Evolutionary conservation across 768 basidiomycete genomes (phyloP).

Genomic region (Atractiella rhizophila): DNA sequence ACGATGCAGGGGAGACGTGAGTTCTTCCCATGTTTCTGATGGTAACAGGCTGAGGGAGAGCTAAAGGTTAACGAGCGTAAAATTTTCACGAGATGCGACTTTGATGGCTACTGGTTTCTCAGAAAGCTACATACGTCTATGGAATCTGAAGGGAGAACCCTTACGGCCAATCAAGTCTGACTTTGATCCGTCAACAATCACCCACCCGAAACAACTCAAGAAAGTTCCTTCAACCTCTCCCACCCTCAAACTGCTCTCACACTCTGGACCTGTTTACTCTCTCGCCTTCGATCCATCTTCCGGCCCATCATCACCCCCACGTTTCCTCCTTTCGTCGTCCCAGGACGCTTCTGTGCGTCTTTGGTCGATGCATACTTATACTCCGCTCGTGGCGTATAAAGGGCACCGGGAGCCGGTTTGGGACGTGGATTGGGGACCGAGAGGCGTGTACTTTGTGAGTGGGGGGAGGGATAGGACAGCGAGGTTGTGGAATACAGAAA

Average conservation of each 20-base stretch:
- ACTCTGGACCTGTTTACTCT: conserved; percentile 87
- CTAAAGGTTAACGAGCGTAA: conserved; percentile 49
- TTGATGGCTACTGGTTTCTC: conserved; percentile 84
- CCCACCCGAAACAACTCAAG: conserved; percentile 31
- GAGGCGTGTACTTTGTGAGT: conserved; percentile 95
- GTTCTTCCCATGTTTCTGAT: conserved; percentile 16
- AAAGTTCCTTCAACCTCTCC: conserved; percentile 28
- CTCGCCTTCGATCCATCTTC: conserved; percentile 74
- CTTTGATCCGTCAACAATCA: conserved; percentile 36
- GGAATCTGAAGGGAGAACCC: conserved; percentile 82
- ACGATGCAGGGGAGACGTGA: conserved; percentile 85
- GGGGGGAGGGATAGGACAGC: conserved; percentile 84
- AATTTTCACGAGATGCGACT: conserved; percentile 73
- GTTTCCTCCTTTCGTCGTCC: conserved; percentile 68
- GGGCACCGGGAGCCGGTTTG: conserved; percentile 94
- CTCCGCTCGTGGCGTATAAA: conserved; percentile 74
- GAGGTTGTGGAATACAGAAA: conserved; percentile 83
- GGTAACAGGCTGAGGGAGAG: background rate
- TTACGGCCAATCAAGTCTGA: conserved; percentile 52
- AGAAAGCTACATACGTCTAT: conserved; percentile 80
- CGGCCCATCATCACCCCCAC: conserved; percentile 63
- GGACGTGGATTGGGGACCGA: conserved; percentile 97
- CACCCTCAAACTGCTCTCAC: conserved; percentile 85
- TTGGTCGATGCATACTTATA: conserved; percentile 88
- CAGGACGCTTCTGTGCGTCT: conserved; percentile 72